Conservation (phyloP, 2,329 filamentous ascomycete genomes). For the Penicillium glabrum region DNA sequence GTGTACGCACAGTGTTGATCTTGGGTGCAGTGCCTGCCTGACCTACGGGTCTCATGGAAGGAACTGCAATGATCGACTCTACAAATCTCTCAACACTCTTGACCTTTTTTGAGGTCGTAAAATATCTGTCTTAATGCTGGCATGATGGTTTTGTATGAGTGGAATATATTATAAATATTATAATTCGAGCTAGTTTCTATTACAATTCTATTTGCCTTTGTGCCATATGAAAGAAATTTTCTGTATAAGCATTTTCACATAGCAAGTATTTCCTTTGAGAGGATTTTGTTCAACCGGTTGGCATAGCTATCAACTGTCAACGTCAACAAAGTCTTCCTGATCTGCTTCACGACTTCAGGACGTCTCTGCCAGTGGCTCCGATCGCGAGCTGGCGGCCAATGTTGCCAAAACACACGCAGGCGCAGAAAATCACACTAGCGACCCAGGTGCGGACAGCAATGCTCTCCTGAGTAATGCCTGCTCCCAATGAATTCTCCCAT, state of each 20-base stretch:
- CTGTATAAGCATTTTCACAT: background rate
- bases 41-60: conserved; percentile 46
- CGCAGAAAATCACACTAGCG: conserved; percentile 90
- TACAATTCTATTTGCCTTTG: conserved; percentile 1
- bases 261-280: background rate
- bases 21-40: conserved; percentile 59
- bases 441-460: conserved; percentile 77
- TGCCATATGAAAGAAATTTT: background rate
- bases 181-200: background rate
- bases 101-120: conserved; percentile 4
- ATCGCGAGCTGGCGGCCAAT: conserved; percentile 79
- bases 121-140: background rate
- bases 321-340: background rate
- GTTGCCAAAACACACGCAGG: conserved; percentile 93
- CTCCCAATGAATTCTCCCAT: conserved; percentile 31
- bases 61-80: conserved; percentile 61
- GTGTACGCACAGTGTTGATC: conserved; percentile 48
- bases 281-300: background rate
- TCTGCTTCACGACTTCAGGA: conserved; percentile 18
- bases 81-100: conserved; percentile 35
- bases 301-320: background rate
- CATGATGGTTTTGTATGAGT: background rate
- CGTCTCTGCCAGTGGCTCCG: conserved; percentile 29
- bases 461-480: conserved; percentile 51
- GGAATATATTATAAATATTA: background rate